A percentile compares a stretch with the other conserved stretches of the same genome.
Evolutionary conservation across 2,329 filamentous ascomycete species (phyloP).

Genomic region (Colletotrichum orbiculare): DNA sequence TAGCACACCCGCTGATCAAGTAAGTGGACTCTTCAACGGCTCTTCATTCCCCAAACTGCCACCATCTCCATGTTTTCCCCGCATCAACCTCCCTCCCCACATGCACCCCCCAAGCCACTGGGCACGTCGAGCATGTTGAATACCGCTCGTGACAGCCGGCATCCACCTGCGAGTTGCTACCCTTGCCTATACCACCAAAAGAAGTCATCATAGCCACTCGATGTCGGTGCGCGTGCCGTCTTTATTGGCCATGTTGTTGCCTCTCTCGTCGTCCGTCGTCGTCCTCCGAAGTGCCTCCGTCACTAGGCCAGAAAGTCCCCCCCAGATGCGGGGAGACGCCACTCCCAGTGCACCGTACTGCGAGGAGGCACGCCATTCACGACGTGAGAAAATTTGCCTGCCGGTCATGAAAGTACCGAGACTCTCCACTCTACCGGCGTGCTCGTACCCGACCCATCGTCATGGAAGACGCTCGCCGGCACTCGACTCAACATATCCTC

Average conservation of each 20-base stretch:
- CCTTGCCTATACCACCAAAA: slow-evolving; percentile 19
- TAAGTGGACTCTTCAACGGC: slow-evolving; percentile 9
- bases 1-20: background rate
- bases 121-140: background rate
- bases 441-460: background rate
- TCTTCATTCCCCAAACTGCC: slow-evolving; percentile 9
- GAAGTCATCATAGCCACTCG: slow-evolving; percentile 28
- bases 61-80: slow-evolving; percentile 1
- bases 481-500: slow-evolving; percentile 26
- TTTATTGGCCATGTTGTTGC: slow-evolving; percentile 4
- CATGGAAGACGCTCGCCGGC: slow-evolving; percentile 3
- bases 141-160: slow-evolving; percentile 25
- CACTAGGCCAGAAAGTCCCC: background rate
- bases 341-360: background rate
- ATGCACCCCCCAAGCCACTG: background rate
- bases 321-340: slow-evolving; percentile 3
- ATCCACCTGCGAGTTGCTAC: slow-evolving; percentile 20
- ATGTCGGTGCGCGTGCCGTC: slow-evolving; percentile 1
- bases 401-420: background rate
- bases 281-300: slow-evolving; percentile 25
- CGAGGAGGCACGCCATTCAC: slow-evolving; percentile 4
- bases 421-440: background rate
- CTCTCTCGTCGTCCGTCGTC: background rate
- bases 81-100: slow-evolving; percentile 9
- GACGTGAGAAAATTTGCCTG: slow-evolving; percentile 7